Evolutionary conservation across 306 rosid species (phyloP).

Genomic region (Pterocarpus macrocarpus): DNA sequence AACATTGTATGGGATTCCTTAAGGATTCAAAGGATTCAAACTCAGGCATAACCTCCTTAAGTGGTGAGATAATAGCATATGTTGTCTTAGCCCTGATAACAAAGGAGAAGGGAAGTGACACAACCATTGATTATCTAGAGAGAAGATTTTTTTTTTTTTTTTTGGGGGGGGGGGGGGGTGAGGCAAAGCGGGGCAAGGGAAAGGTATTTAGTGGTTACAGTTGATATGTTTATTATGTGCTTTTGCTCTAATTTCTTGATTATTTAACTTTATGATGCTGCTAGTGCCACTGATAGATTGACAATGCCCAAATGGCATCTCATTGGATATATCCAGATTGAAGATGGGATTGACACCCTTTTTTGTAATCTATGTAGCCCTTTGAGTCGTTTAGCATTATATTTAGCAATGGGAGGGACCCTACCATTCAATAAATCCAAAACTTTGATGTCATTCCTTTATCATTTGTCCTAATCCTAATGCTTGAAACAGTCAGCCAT

Average conservation of each 20-base stretch:
- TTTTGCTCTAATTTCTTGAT: slow-evolving; percentile 24
- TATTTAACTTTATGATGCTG: not conserved
- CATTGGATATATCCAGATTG: slow-evolving; percentile 38
- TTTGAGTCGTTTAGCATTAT: slow-evolving; percentile 41
- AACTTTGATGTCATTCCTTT: slow-evolving; percentile 27
- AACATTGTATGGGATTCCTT: slow-evolving; percentile 22
- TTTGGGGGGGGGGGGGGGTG: not conserved
- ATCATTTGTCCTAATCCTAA: not conserved
- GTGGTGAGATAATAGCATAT: slow-evolving; percentile 23
- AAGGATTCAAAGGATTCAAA: slow-evolving; percentile 29
- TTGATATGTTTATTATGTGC: not conserved
- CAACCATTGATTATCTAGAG: slow-evolving; percentile 36
- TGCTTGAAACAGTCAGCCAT: slow-evolving; percentile 14
- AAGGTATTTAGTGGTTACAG: not conserved
- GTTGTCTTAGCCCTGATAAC: slow-evolving; percentile 33
- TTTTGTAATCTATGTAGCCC: slow-evolving; percentile 31
- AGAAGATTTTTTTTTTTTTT: too few species aligned
- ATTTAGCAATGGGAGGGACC: slow-evolving; percentile 30
- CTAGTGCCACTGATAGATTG: not conserved
- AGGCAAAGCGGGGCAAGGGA: not conserved
- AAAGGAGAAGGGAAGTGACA: slow-evolving; percentile 29
- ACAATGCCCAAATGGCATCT: slow-evolving; percentile 48
- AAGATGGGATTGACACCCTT: slow-evolving; percentile 37
- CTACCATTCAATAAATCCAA: slow-evolving; percentile 20
- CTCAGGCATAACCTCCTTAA: slow-evolving; percentile 24